Percentiles rank a stretch among this genome's conserved stretches.
Conservation (phyloP, 805 yeast genomes). For the Diddensiella transvaalensis region DNA sequence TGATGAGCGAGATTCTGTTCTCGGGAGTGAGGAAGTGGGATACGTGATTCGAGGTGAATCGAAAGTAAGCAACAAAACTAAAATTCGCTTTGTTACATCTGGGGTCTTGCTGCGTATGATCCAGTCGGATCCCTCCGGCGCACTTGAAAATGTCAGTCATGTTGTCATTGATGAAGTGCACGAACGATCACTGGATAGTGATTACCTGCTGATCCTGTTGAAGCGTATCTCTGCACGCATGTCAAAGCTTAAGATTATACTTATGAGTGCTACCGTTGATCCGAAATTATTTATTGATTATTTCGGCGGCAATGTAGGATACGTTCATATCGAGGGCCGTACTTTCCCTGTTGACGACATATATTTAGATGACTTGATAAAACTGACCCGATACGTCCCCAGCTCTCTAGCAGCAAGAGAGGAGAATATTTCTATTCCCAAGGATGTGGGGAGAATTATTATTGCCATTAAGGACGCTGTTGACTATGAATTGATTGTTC, state of each 20-base stretch:
- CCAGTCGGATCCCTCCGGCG: constrained; percentile 47
- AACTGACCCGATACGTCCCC: constrained; percentile 48
- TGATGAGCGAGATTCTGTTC: constrained; percentile 62
- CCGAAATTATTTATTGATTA: constrained; percentile 61
- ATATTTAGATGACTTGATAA: constrained; percentile 66
- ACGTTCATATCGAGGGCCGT: constrained; percentile 84
- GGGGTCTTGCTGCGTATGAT: constrained; percentile 87
- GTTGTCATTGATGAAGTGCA: constrained; percentile 95
- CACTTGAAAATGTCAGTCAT: constrained; percentile 49
- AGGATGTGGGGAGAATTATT: constrained; percentile 31
- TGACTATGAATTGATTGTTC: constrained; percentile 67
- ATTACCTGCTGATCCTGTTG: constrained; percentile 72
- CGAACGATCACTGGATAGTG: constrained; percentile 89
- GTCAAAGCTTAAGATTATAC: constrained; percentile 58
- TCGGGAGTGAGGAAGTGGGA: constrained; percentile 82
- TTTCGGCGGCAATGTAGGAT: constrained; percentile 53
- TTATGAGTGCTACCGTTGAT: constrained; percentile 95
- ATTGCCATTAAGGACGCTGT: constrained; percentile 39
- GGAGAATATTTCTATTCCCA: constrained; percentile 20
- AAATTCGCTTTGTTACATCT: constrained; percentile 85
- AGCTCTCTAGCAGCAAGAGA: constrained; percentile 17
- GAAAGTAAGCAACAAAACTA: constrained; percentile 54
- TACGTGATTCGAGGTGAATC: constrained; percentile 89
- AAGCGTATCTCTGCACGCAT: constrained; percentile 50
- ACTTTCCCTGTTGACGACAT: constrained; percentile 85